Conservation (phyloP, 352 stramenopile species). For the Pythium biforme region DNA sequence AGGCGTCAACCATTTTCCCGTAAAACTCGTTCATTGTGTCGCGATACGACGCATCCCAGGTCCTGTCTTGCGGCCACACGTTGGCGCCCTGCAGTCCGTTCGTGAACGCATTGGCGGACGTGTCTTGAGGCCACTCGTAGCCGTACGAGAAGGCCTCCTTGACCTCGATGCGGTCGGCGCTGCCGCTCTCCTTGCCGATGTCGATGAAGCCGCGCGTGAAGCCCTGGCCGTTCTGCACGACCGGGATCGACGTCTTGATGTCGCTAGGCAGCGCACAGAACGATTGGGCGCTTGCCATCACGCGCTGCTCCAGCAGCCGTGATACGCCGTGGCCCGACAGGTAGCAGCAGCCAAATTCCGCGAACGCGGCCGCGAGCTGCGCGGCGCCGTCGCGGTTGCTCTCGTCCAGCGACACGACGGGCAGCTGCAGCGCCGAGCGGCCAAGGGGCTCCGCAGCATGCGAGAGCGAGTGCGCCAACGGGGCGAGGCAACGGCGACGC, state of each 20-base stretch:
- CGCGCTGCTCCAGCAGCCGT: constrained; percentile 38
- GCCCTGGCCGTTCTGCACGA: constrained; percentile 58
- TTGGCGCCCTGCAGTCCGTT: constrained; percentile 74
- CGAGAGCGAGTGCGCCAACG: neutral
- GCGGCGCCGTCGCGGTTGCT: constrained; percentile 28
- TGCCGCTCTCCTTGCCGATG: constrained; percentile 77
- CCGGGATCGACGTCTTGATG: constrained; percentile 55
- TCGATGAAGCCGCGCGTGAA: constrained; percentile 83
- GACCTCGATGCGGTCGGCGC: constrained; percentile 72
- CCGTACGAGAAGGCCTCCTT: constrained; percentile 85
- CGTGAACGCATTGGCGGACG: constrained; percentile 19
- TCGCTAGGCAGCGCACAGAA: constrained; percentile 58
- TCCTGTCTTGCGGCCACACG: constrained; percentile 50
- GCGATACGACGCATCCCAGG: constrained; percentile 38
- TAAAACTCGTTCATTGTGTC: constrained; percentile 59
- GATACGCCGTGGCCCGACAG: constrained; percentile 63
- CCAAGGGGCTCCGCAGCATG: neutral
- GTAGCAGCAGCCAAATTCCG: constrained; percentile 76
- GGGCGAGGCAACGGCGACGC: too few relatives aligned
- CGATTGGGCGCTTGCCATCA: constrained; percentile 52
- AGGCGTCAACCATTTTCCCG: constrained; percentile 48
- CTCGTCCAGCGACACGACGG: constrained; percentile 59
- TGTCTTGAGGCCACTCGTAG: constrained; percentile 57
- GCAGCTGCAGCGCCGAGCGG: constrained; percentile 24
- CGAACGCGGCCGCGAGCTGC: constrained; percentile 58